These are phyloP conservation scores for Ceriops tagal DNA, from an alignment of 345 rosid species.

Conservation along the genomic window DNA sequence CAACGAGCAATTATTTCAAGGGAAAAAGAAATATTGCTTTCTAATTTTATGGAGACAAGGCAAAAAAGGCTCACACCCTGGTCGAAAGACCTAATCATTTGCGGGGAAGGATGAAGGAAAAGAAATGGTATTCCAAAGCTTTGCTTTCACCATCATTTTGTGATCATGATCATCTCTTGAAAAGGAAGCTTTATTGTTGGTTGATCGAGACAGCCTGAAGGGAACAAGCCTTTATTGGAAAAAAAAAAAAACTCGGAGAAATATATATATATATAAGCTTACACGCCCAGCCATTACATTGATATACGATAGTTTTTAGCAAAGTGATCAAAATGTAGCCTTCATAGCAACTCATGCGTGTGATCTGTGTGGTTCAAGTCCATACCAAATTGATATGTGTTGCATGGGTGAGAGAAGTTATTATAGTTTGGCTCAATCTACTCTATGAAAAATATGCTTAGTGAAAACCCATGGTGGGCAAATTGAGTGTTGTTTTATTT, in stretches of 20 bases:
- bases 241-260: background rate
- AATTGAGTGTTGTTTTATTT: no score
- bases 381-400: background rate
- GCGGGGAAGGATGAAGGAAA: constrained; percentile 36
- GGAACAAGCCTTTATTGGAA: constrained; percentile 1
- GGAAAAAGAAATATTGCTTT: background rate
- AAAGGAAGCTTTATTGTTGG: constrained; percentile 37
- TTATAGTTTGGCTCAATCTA: no score
- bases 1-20: background rate
- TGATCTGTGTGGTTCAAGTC: background rate
- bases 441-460: no score
- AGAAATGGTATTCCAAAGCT: constrained; percentile 31
- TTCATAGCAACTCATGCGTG: background rate
- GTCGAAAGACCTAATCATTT: constrained; percentile 35
- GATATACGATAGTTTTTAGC: background rate
- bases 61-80: background rate
- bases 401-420: background rate
- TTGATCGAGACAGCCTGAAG: constrained; percentile 6
- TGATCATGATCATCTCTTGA: constrained; percentile 33
- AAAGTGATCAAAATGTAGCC: background rate
- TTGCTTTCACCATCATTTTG: constrained; percentile 32
- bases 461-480: no score
- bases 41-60: constrained; percentile 12
- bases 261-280: background rate
- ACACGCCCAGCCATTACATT: background rate